These are phyloP conservation scores for Xylaria acuta DNA, from an alignment of 495 filamentous ascomycete species.

Conservation along the genomic window DNA sequence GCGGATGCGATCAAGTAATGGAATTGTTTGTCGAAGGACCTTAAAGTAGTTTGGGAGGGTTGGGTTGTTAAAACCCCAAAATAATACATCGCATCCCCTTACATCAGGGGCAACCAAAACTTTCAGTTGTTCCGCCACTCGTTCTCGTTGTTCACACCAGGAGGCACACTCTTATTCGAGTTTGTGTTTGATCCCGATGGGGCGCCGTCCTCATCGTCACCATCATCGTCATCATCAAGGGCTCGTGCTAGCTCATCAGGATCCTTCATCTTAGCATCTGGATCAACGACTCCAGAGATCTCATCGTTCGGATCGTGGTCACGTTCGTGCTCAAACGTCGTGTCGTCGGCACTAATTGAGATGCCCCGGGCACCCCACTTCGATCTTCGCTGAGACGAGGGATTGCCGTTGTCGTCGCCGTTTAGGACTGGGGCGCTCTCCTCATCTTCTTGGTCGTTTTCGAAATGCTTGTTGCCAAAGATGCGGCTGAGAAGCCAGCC, in stretches of 20 bases:
- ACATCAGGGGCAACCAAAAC: neutral
- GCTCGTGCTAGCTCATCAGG: slow-evolving; percentile 61
- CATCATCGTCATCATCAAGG: slow-evolving; percentile 57
- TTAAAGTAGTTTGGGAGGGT: neutral
- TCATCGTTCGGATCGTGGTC: slow-evolving; percentile 41
- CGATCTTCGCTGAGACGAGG: slow-evolving; percentile 38
- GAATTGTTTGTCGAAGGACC: neutral
- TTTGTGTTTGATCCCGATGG: slow-evolving; percentile 24
- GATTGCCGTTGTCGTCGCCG: slow-evolving; percentile 33
- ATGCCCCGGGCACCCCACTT: slow-evolving; percentile 83
- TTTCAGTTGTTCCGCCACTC: slow-evolving; percentile 50
- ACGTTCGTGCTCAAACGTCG: slow-evolving; percentile 60
- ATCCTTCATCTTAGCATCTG: slow-evolving; percentile 63
- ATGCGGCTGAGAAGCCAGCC: slow-evolving; percentile 74
- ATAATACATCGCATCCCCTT: neutral
- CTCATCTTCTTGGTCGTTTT: slow-evolving; percentile 47
- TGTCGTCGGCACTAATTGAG: slow-evolving; percentile 81
- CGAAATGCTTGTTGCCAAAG: slow-evolving; percentile 56
- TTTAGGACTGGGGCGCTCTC: slow-evolving; percentile 56
- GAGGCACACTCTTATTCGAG: slow-evolving; percentile 32
- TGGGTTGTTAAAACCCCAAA: neutral
- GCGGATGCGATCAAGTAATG: neutral
- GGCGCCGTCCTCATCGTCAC: slow-evolving; percentile 40
- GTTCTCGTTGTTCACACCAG: slow-evolving; percentile 46
- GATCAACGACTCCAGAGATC: slow-evolving; percentile 49